phyloP scores from a whole-genome alignment of 345 rosid species.

The Eucalyptus victrix region DNA sequence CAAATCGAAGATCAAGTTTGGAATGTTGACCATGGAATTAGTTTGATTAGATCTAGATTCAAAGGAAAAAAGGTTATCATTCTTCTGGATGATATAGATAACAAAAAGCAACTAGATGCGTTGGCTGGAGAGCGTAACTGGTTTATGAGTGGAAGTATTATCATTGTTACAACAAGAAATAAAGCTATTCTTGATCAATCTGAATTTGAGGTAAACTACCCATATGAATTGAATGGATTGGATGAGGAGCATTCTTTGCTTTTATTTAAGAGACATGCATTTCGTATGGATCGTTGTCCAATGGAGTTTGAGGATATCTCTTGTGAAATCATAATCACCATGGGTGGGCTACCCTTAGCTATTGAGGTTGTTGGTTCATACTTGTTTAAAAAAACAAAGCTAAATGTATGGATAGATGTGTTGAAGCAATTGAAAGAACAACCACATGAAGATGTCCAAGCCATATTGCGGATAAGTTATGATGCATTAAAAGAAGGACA shows the following conservation, averaged over 20 bases:
- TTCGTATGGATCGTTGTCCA: background rate
- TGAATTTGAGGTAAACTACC: background rate
- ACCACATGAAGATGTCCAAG: fast-evolving
- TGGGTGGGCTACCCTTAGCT: background rate
- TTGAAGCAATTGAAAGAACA: fast-evolving
- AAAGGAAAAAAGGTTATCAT: background rate
- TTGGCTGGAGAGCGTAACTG: background rate
- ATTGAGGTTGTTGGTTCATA: background rate
- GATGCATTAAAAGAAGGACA: too few relatives aligned
- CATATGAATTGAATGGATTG: background rate
- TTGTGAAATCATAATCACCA: fast-evolving
- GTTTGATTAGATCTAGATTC: background rate
- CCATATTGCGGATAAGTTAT: too few relatives aligned
- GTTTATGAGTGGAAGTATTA: background rate
- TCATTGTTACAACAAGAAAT: background rate
- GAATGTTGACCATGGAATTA: background rate
- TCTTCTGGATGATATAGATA: background rate
- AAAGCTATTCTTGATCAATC: background rate
- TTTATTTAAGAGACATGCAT: background rate
- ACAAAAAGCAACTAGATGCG: background rate
- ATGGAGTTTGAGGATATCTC: background rate
- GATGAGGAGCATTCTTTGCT: background rate
- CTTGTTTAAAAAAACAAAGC: background rate
- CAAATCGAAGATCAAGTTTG: fast-evolving
- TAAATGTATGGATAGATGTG: fast-evolving